Conservation (phyloP, 2,329 filamentous ascomycete species). For the Paecilomyces fulvus region DNA sequence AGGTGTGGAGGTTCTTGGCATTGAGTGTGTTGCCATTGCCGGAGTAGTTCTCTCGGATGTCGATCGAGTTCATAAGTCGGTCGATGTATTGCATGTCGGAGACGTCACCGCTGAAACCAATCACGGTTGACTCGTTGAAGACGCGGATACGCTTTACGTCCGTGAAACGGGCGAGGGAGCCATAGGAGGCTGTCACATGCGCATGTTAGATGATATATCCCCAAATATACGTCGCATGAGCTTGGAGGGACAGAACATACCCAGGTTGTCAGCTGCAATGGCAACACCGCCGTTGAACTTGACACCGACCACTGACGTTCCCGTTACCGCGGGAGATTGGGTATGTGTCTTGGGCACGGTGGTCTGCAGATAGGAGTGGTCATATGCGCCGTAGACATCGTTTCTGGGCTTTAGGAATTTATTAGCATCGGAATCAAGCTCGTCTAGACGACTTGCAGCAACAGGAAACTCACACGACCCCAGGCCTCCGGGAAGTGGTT, state of each 20-base stretch:
- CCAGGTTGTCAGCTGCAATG: constrained; percentile 93
- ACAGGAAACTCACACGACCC: constrained; percentile 49
- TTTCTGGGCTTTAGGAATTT: constrained; percentile 67
- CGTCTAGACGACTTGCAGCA: constrained; percentile 14
- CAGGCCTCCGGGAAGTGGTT: constrained; percentile 59
- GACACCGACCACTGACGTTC: constrained; percentile 87
- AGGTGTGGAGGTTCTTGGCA: constrained; percentile 92
- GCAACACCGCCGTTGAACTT: constrained; percentile 97
- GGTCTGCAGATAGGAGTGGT: constrained; percentile 70
- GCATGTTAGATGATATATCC: constrained; percentile 8
- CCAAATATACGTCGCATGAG: not conserved
- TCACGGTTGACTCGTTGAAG: constrained; percentile 73
- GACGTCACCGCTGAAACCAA: constrained; percentile 94
- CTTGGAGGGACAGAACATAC: constrained; percentile 40
- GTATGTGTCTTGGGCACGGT: constrained; percentile 72
- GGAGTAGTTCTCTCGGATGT: constrained; percentile 81
- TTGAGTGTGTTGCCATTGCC: constrained; percentile 53
- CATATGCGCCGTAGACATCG: constrained; percentile 92
- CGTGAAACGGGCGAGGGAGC: constrained; percentile 91
- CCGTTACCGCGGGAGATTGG: constrained; percentile 87
- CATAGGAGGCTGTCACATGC: constrained; percentile 69
- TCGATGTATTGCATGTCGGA: constrained; percentile 99
- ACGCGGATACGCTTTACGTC: constrained; percentile 90
- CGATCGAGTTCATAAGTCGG: constrained; percentile 75
- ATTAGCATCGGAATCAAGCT: constrained; percentile 27